These are phyloP conservation scores for Candida sphagnicola DNA, from an alignment of 805 yeast species.

Conservation along the genomic window DNA sequence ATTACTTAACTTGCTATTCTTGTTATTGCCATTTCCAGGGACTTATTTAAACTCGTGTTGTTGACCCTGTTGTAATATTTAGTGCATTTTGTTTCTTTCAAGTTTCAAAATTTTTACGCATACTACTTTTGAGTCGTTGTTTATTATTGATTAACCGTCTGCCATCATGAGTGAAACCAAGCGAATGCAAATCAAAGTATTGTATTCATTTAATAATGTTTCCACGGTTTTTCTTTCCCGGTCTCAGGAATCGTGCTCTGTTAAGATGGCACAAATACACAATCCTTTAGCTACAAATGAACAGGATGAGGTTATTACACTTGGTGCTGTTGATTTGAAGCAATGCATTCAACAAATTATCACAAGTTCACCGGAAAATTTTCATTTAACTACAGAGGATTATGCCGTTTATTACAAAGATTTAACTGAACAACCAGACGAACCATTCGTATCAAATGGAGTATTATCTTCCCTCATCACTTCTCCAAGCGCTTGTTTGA, in stretches of 20 bases:
- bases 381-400: slow-evolving; percentile 33
- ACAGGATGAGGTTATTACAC: slow-evolving; percentile 27
- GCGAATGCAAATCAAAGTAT: slow-evolving; percentile 43
- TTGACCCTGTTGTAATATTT: too few relatives aligned
- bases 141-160: background rate
- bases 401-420: slow-evolving; percentile 45
- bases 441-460: slow-evolving; percentile 44
- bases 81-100: too few relatives aligned
- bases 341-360: slow-evolving; percentile 36
- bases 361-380: slow-evolving; percentile 39
- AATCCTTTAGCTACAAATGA: slow-evolving; percentile 18
- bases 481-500: slow-evolving; percentile 21
- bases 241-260: slow-evolving; percentile 28
- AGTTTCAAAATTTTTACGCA: too few relatives aligned
- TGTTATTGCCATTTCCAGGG: too few relatives aligned
- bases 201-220: slow-evolving; percentile 42
- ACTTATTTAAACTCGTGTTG: too few relatives aligned
- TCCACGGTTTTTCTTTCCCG: slow-evolving; percentile 40
- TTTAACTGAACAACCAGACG: slow-evolving; percentile 45
- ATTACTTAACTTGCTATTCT: too few relatives aligned
- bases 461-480: slow-evolving; percentile 28
- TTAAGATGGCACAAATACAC: slow-evolving; percentile 32
- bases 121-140: too few relatives aligned
- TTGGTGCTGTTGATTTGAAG: slow-evolving; percentile 41
- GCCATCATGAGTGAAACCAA: slow-evolving; percentile 9